Evolutionary conservation across 78 protist genomes (phyloP).

Genomic region (Guillardia theta): DNA sequence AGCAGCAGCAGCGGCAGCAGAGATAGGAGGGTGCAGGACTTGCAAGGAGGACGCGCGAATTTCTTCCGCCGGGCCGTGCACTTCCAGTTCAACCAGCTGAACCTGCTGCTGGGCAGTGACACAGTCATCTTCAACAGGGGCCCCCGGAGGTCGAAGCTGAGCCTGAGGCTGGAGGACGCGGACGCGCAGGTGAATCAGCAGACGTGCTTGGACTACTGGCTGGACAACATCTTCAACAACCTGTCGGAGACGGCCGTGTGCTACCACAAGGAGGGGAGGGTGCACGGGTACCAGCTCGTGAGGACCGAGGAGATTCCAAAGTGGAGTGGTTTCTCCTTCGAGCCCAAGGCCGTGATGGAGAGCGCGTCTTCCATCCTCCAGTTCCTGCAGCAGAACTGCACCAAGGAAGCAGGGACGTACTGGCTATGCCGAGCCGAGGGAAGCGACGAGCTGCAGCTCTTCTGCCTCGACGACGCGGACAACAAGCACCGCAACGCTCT

Average conservation of each 20-base stretch:
- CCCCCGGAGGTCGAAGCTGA: background rate
- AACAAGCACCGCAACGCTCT: background rate
- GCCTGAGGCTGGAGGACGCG: background rate
- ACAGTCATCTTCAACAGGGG: constrained; percentile 17
- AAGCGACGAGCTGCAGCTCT: constrained; percentile 1
- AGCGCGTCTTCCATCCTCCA: background rate
- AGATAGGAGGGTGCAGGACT: background rate
- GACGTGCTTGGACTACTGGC: constrained; percentile 32
- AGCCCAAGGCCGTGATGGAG: background rate
- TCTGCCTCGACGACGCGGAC: background rate
- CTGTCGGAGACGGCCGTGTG: background rate
- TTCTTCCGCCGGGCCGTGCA: constrained; percentile 4
- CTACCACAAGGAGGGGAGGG: constrained; percentile 16
- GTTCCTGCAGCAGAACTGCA: background rate
- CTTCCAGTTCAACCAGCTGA: background rate
- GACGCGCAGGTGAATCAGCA: background rate
- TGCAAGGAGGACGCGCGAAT: background rate
- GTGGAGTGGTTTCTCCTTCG: background rate
- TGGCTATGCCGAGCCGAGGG: background rate
- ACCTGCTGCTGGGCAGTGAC: background rate
- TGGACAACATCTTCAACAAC: constrained; percentile 20
- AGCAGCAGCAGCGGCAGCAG: no score
- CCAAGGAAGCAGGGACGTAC: constrained; percentile 4
- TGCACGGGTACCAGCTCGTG: constrained; percentile 23
- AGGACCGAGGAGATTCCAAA: background rate